Conservation (phyloP, 164 flowering plant genomes). For the Litsea cubeba region DNA sequence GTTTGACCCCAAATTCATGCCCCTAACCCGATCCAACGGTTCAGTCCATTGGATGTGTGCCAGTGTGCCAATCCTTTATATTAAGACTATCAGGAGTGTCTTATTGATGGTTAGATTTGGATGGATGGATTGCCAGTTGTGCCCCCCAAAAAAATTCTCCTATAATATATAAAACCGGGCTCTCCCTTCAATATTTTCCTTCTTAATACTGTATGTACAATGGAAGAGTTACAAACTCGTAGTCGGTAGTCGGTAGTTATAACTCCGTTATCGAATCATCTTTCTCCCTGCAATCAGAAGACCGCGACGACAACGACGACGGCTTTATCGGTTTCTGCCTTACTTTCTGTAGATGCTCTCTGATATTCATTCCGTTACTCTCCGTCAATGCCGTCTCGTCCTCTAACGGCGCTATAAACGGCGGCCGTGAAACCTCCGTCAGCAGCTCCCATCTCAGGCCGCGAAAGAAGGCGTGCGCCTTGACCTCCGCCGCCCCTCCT, state of each 20-base stretch:
- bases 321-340: conserved; percentile 34
- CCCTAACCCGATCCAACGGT: too few relatives aligned
- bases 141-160: too few relatives aligned
- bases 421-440: conserved; percentile 72
- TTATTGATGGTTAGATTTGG: too few relatives aligned
- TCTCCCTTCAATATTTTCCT: too few relatives aligned
- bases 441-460: conserved; percentile 76
- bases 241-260: conserved; percentile 17
- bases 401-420: conserved; percentile 46
- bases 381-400: conserved; percentile 29
- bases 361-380: conserved; percentile 23
- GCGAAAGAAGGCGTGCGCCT: conserved; percentile 60
- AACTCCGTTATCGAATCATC: conserved; percentile 45
- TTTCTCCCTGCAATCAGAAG: conserved; percentile 19
- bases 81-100: too few relatives aligned
- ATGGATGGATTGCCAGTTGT: too few relatives aligned
- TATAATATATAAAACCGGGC: too few relatives aligned
- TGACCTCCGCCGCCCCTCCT: conserved; percentile 68
- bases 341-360: conserved; percentile 41
- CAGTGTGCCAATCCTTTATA: too few relatives aligned
- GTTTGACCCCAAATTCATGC: too few relatives aligned
- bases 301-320: conserved; percentile 26
- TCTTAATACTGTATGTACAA: too few relatives aligned
- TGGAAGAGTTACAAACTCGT: too few relatives aligned
- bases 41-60: too few relatives aligned